Evolutionary conservation across 2,329 filamentous ascomycete species (phyloP).

Genomic region (Ascochyta rabiei): DNA sequence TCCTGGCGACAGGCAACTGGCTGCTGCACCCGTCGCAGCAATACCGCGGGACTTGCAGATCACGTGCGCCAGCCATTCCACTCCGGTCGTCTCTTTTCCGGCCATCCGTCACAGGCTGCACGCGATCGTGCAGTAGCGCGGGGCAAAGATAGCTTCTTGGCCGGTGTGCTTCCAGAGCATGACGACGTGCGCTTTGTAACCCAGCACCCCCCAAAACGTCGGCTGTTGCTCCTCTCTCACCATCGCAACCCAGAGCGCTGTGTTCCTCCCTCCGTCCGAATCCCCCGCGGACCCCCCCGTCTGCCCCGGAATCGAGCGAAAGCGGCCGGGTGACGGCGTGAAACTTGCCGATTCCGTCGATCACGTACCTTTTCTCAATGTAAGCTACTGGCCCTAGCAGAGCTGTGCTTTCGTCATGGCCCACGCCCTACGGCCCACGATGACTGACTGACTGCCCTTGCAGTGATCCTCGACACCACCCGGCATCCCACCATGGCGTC

Average conservation of each 20-base stretch:
- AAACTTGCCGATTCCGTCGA: constrained; percentile 22
- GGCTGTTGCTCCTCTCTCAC: constrained; percentile 1
- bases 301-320: constrained; percentile 8
- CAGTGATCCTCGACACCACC: constrained; percentile 10
- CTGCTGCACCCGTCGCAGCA: constrained; percentile 4
- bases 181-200: constrained; percentile 24
- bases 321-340: constrained; percentile 17
- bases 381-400: constrained; percentile 27
- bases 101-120: constrained; percentile 16
- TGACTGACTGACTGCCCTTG: constrained; percentile 9
- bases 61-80: constrained; percentile 3
- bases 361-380: constrained; percentile 19
- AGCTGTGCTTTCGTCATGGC: constrained; percentile 30
- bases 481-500: constrained; percentile 34
- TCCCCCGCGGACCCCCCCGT: constrained; percentile 16
- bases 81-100: constrained; percentile 7
- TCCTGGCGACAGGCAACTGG: background rate
- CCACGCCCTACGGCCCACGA: background rate
- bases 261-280: constrained; percentile 8
- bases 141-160: constrained; percentile 17
- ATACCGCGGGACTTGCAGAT: background rate
- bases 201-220: constrained; percentile 5
- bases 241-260: constrained; percentile 6
- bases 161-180: constrained; percentile 19
- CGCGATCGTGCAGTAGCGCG: constrained; percentile 18